Percentiles rank a stretch among this genome's conserved stretches.
phyloP scores from a whole-genome alignment of 306 rosid genomes.

The Prinsepia uniflora region DNA sequence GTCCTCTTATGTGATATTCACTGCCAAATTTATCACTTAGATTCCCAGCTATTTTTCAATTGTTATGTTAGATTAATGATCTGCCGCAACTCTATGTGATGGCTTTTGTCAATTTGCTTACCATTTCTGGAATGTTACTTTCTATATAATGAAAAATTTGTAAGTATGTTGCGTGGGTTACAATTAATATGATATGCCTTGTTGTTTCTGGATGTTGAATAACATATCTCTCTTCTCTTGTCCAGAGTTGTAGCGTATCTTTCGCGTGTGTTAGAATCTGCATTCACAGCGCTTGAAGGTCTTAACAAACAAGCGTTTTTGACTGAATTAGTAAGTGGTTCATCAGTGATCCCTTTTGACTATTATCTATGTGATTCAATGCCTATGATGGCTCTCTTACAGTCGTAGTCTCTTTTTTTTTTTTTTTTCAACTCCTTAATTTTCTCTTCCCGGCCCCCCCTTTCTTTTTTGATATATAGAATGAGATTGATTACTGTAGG shows the following conservation, averaged over 20 bases:
- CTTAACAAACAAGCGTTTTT: conserved; percentile 97
- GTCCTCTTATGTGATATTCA: not conserved
- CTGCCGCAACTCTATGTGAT: not conserved
- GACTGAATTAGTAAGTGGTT: conserved; percentile 67
- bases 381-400: not conserved
- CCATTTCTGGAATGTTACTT: too few relatives aligned
- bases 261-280: conserved; percentile 95
- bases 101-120: too few relatives aligned
- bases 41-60: not conserved
- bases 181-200: not conserved
- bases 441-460: too few relatives aligned
- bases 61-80: not conserved
- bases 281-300: conserved; percentile 92
- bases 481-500: not conserved
- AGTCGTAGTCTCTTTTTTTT: not conserved
- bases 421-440: too few relatives aligned
- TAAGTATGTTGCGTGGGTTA: too few relatives aligned
- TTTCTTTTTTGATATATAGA: not conserved
- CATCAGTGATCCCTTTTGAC: conserved; percentile 12
- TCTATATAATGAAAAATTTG: too few relatives aligned
- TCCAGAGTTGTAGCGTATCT: conserved; percentile 95
- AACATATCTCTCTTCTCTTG: conserved; percentile 25
- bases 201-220: conserved; percentile 29
- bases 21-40: not conserved
- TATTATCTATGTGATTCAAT: conserved; percentile 12